Evolutionary conservation across 352 stramenopile genomes (phyloP).

Genomic region (Globisporangium nagaii): DNA sequence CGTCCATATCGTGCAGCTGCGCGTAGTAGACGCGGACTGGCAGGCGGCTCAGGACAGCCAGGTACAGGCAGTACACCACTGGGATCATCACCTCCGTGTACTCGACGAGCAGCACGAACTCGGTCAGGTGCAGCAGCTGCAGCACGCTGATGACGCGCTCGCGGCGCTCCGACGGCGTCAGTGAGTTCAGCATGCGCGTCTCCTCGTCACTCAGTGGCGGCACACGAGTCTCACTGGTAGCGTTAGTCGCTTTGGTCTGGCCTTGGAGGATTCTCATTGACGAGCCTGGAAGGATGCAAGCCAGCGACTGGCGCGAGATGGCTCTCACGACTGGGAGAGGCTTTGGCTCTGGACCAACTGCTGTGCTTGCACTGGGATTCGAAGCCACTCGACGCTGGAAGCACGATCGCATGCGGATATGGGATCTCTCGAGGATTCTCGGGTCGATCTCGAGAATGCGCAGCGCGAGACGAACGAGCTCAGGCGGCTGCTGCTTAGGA

Average conservation of each 20-base stretch:
- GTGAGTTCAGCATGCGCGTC: not conserved
- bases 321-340: too few relatives aligned
- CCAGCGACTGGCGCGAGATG: too few relatives aligned
- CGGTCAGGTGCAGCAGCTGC: slow-evolving; percentile 1
- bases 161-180: not conserved
- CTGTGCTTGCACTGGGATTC: not conserved
- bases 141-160: not conserved
- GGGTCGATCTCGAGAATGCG: not conserved
- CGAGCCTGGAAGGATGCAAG: too few relatives aligned
- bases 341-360: not conserved
- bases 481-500: not conserved
- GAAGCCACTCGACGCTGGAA: not conserved
- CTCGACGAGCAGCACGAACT: slow-evolving; percentile 12
- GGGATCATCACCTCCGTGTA: slow-evolving; percentile 12
- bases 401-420: not conserved
- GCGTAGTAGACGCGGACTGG: slow-evolving; percentile 21
- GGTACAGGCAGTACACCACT: slow-evolving; percentile 6
- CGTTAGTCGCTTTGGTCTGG: not conserved
- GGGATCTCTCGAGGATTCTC: not conserved
- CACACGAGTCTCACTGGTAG: not conserved
- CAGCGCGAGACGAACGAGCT: not conserved
- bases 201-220: not conserved
- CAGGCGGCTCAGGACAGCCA: slow-evolving; percentile 12
- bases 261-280: too few relatives aligned
- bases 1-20: slow-evolving; percentile 17